Percentiles rank a stretch among this genome's conserved stretches.
Evolutionary conservation across 2,329 filamentous ascomycete genomes (phyloP).

Genomic region (Diaporthe sp.): DNA sequence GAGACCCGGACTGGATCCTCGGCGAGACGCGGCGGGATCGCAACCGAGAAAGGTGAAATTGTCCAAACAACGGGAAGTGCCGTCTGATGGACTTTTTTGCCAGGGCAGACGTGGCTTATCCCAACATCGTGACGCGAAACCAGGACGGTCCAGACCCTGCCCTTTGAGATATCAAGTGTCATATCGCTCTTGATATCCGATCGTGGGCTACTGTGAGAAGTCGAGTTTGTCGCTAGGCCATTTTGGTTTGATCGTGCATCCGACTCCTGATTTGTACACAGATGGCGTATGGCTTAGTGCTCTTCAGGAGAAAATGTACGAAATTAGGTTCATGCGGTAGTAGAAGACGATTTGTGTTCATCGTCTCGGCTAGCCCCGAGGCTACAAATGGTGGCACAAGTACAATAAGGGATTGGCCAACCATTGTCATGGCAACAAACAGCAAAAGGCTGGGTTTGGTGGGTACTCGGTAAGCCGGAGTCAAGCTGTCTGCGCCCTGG

Average conservation of each 20-base stretch:
- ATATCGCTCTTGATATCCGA: neutral
- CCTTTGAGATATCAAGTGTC: neutral
- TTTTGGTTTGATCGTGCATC: neutral
- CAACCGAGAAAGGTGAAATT: slow-evolving; percentile 2
- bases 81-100: neutral
- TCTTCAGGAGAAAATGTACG: neutral
- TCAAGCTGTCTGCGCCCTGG: neutral
- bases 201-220: neutral
- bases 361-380: neutral
- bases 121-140: neutral
- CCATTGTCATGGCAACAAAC: neutral
- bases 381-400: neutral
- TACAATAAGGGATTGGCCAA: neutral
- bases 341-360: neutral
- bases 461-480: slow-evolving; percentile 2
- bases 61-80: neutral
- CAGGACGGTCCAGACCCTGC: neutral
- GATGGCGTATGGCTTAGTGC: neutral
- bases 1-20: neutral
- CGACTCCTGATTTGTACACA: neutral
- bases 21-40: neutral
- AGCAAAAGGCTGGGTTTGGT: neutral
- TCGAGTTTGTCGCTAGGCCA: neutral
- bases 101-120: neutral
- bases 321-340: neutral